phyloP scores from a whole-genome alignment of 805 yeast genomes.

The Cyberlindnera galapagoensis region DNA sequence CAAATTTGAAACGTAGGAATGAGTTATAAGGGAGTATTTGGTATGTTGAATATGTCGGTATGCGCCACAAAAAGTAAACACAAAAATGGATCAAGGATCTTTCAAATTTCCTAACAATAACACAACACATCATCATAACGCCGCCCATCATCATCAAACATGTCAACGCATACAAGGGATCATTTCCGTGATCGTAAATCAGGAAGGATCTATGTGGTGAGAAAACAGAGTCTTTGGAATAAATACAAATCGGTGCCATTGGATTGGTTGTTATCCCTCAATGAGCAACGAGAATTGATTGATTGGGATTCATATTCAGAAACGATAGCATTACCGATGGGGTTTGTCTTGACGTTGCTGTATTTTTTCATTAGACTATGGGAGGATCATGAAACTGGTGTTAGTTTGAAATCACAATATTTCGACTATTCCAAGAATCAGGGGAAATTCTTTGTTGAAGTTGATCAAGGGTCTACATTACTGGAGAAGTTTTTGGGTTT shows the following conservation, averaged over 20 bases:
- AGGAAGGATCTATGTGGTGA: too few relatives aligned
- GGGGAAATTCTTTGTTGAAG: constrained; percentile 16
- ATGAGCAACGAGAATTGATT: constrained; percentile 22
- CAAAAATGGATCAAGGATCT: too few relatives aligned
- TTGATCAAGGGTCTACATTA: constrained; percentile 3
- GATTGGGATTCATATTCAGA: constrained; percentile 24
- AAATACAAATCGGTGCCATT: constrained; percentile 20
- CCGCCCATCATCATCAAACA: too few relatives aligned
- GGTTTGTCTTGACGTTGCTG: constrained; percentile 15
- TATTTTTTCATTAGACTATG: constrained; percentile 22
- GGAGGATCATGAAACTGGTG: constrained; percentile 16
- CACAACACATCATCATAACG: too few relatives aligned
- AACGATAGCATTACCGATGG: constrained; percentile 22
- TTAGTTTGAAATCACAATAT: constrained; percentile 2
- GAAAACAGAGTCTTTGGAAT: constrained; percentile 18
- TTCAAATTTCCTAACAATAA: too few relatives aligned
- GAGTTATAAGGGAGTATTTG: too few relatives aligned
- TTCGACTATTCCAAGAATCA: constrained; percentile 18
- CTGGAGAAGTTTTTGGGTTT: constrained; percentile 3
- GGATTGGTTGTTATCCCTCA: constrained; percentile 19
- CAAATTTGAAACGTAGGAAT: too few relatives aligned
- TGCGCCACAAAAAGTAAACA: too few relatives aligned
- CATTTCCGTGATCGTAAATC: too few relatives aligned
- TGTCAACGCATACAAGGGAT: too few relatives aligned
- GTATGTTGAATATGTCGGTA: too few relatives aligned